Evolutionary conservation across 2,329 filamentous ascomycete species (phyloP).

Genomic region (Sporothrix dimorphospora): DNA sequence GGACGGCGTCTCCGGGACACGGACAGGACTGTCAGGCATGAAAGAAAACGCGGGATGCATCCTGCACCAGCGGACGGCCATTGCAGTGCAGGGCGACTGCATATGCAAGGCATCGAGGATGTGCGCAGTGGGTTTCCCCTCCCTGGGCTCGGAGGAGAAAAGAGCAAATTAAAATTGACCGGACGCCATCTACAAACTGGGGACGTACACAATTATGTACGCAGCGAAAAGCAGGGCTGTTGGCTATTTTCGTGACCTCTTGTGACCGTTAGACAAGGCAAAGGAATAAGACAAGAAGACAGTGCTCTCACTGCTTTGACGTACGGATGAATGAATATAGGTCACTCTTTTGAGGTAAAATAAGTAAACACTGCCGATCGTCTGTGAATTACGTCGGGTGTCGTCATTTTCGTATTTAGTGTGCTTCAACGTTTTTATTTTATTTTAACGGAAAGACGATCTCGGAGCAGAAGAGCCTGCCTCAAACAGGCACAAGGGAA

Average conservation of each 20-base stretch:
- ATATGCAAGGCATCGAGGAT: conserved; percentile 9
- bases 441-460: not conserved
- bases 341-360: not conserved
- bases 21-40: not conserved
- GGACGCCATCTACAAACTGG: not conserved
- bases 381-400: not conserved
- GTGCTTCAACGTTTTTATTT: too few relatives aligned
- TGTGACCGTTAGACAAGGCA: not conserved
- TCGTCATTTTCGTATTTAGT: not conserved
- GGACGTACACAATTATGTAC: not conserved
- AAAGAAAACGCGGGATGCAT: too few relatives aligned
- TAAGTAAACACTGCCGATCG: not conserved
- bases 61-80: too few relatives aligned
- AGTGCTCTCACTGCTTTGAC: not conserved
- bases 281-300: not conserved
- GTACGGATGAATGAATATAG: not conserved
- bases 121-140: not conserved
- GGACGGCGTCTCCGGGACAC: conserved; percentile 14
- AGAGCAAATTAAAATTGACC: not conserved
- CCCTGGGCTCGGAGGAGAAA: not conserved
- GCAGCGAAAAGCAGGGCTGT: not conserved
- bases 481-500: not conserved
- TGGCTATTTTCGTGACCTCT: not conserved
- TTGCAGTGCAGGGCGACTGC: not conserved
- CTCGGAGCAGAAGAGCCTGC: not conserved